A percentile compares a stretch with the other conserved stretches of the same genome.
These are phyloP conservation scores for Cutaneotrichosporon sp. DNA, from an alignment of 1,284 basidiomycete species.

Conservation along the genomic window DNA sequence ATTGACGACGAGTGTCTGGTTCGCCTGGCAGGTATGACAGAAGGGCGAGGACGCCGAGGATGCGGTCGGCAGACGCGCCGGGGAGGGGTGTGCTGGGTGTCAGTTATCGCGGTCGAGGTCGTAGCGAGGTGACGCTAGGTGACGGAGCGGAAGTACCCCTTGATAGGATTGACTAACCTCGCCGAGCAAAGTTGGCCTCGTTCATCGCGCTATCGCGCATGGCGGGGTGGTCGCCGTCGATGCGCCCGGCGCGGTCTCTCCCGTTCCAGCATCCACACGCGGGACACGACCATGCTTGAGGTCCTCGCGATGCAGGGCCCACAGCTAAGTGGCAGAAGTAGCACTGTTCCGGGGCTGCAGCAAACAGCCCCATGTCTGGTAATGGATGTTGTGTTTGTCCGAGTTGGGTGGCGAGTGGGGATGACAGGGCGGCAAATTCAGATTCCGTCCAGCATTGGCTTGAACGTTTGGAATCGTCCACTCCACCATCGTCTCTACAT, in stretches of 20 bases:
- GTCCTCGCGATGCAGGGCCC: slow-evolving; percentile 18
- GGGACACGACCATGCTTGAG: slow-evolving; percentile 45
- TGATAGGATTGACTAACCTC: slow-evolving; percentile 59
- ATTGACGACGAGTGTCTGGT: slow-evolving; percentile 80
- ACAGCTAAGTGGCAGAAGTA: slow-evolving; percentile 45
- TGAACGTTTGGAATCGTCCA: background rate
- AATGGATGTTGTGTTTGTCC: slow-evolving; percentile 2
- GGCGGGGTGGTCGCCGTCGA: slow-evolving; percentile 77
- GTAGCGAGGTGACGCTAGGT: background rate
- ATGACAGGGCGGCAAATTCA: slow-evolving; percentile 4
- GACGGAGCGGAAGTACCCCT: background rate
- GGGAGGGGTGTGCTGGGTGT: slow-evolving; percentile 33
- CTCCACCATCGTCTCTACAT: background rate
- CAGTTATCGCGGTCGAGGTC: background rate
- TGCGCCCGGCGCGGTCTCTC: slow-evolving; percentile 60
- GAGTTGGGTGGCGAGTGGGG: slow-evolving; percentile 9
- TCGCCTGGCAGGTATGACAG: slow-evolving; percentile 83
- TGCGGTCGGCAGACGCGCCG: slow-evolving; percentile 32
- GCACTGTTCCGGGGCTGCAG: slow-evolving; percentile 38
- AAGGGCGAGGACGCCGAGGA: slow-evolving; percentile 57
- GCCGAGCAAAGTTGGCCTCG: slow-evolving; percentile 65
- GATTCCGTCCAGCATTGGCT: background rate
- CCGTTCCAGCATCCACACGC: slow-evolving; percentile 49
- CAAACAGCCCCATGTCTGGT: slow-evolving; percentile 21
- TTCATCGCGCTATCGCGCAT: slow-evolving; percentile 79